These are phyloP conservation scores for Fistulinella staudtii DNA, from an alignment of 1,284 basidiomycete genomes.

Conservation along the genomic window DNA sequence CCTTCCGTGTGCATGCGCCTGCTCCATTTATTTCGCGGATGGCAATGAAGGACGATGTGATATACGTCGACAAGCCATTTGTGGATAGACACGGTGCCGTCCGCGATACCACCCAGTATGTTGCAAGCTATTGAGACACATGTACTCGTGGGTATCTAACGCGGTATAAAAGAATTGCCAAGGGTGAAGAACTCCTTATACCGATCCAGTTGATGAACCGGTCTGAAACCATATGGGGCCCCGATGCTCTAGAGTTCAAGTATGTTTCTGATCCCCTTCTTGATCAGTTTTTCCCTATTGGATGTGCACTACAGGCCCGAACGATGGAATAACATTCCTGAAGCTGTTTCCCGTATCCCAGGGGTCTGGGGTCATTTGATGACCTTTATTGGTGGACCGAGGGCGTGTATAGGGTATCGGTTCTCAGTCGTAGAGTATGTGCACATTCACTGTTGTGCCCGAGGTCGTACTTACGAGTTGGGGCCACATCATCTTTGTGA, in stretches of 20 bases:
- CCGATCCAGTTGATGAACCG: constrained; percentile 41
- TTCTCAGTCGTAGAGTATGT: constrained; percentile 45
- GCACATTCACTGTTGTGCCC: constrained; percentile 29
- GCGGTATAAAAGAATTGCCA: constrained; percentile 27
- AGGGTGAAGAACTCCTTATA: constrained; percentile 37
- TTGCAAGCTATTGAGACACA: too few relatives aligned
- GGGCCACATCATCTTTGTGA: background rate
- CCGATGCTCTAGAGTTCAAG: constrained; percentile 37
- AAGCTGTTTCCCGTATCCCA: constrained; percentile 45
- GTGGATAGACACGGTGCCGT: constrained; percentile 39
- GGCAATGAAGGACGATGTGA: constrained; percentile 48
- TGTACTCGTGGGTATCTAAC: background rate
- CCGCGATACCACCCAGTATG: constrained; percentile 26
- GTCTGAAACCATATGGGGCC: constrained; percentile 42
- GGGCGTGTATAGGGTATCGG: constrained; percentile 65
- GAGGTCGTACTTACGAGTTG: background rate
- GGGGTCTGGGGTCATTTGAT: constrained; percentile 58
- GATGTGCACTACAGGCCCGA: constrained; percentile 43
- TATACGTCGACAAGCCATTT: constrained; percentile 53
- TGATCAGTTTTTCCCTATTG: constrained; percentile 1
- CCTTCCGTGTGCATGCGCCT: constrained; percentile 61
- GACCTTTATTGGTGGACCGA: constrained; percentile 58
- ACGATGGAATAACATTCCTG: constrained; percentile 51
- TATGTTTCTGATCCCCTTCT: background rate
- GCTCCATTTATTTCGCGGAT: constrained; percentile 54